Evolutionary conservation across 306 rosid species (phyloP).

Genomic region (Sicyos edulis): DNA sequence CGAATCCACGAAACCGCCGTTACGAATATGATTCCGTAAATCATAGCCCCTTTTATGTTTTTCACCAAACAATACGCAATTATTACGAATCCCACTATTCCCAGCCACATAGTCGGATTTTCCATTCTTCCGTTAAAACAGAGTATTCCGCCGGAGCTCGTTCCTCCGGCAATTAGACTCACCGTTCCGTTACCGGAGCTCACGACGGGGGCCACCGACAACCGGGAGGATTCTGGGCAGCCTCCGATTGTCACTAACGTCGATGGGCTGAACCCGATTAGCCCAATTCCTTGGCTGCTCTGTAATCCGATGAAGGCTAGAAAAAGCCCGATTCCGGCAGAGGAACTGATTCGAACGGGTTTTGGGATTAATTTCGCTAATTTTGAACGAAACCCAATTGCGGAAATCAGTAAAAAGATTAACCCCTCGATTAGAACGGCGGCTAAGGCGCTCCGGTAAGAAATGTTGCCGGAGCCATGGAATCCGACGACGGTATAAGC

Average conservation of each 20-base stretch:
- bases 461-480: constrained; percentile 83
- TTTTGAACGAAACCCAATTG: constrained; percentile 66
- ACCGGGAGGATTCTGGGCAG: constrained; percentile 52
- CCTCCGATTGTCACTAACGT: constrained; percentile 66
- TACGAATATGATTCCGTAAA: constrained; percentile 79
- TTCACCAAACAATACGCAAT: constrained; percentile 69
- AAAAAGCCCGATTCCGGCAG: constrained; percentile 94
- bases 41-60: constrained; percentile 82
- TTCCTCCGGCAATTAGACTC: constrained; percentile 42
- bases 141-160: constrained; percentile 49
- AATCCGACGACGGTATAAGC: constrained; percentile 96
- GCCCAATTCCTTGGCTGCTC: constrained; percentile 73
- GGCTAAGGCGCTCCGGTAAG: constrained; percentile 75
- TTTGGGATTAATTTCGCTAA: constrained; percentile 79
- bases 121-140: constrained; percentile 68
- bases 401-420: constrained; percentile 31
- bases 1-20: constrained; percentile 90
- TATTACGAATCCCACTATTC: constrained; percentile 69
- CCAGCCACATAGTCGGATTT: constrained; percentile 92
- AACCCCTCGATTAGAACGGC: constrained; percentile 83
- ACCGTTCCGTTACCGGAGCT: constrained; percentile 55
- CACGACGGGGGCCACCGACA: constrained; percentile 54
- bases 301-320: constrained; percentile 87
- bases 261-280: constrained; percentile 64
- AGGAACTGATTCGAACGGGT: constrained; percentile 86